These are phyloP conservation scores for Orbilia blumenaviensis DNA, from an alignment of 2,329 filamentous ascomycete species.

Conservation along the genomic window DNA sequence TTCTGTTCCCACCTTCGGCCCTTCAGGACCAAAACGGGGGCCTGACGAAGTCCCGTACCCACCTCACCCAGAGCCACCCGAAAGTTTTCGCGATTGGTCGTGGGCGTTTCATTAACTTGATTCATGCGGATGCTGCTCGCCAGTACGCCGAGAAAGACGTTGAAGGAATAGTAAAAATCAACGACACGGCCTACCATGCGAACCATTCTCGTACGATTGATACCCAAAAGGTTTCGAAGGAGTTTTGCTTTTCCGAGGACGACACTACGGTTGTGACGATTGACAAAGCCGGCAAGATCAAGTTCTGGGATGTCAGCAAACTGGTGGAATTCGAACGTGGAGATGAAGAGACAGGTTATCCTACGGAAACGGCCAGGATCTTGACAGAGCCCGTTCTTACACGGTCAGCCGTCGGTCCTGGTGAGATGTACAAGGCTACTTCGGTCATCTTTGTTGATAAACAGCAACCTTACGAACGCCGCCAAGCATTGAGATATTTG, in stretches of 20 bases:
- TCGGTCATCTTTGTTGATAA: constrained; percentile 97
- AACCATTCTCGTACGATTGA: constrained; percentile 92
- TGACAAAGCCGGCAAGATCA: constrained; percentile 94
- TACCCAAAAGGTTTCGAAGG: constrained; percentile 96
- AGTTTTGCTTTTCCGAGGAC: constrained; percentile 97
- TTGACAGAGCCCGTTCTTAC: constrained; percentile 87
- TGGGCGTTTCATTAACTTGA: constrained; percentile 93
- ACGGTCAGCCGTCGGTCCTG: constrained; percentile 82
- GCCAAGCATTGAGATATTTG: constrained; percentile 89
- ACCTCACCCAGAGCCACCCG: constrained; percentile 85
- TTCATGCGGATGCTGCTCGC: constrained; percentile 71
- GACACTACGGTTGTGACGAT: constrained; percentile 93
- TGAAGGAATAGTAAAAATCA: constrained; percentile 68
- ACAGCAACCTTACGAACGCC: constrained; percentile 88
- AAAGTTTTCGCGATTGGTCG: constrained; percentile 95
- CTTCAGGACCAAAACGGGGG: constrained; percentile 90
- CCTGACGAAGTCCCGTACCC: constrained; percentile 92
- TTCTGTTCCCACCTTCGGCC: constrained; percentile 86
- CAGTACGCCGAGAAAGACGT: constrained; percentile 65
- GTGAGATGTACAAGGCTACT: constrained; percentile 95
- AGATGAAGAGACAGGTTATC: constrained; percentile 62
- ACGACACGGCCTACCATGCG: constrained; percentile 85
- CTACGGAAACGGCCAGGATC: constrained; percentile 68
- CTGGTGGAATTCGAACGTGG: constrained; percentile 68
- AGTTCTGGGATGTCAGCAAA: constrained; percentile 96